Base-by-base conservation (phyloP, 2,329 filamentous ascomycete species). In the Aspergillus oerlinghausenensis region DNA sequence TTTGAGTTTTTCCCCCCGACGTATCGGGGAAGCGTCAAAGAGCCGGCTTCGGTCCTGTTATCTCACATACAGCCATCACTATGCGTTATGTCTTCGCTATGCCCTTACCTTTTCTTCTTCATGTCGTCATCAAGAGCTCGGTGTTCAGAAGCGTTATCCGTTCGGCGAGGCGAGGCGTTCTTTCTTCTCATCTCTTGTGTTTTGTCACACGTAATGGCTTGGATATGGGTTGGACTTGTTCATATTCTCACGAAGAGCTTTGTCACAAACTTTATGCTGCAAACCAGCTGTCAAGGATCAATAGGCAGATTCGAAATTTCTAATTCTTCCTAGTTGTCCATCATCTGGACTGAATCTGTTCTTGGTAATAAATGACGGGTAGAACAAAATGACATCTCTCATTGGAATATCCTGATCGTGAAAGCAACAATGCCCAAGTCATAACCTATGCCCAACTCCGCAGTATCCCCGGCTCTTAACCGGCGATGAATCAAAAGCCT, bases 61-160 rank as follows among this genome's bases (percentile, higher is more conserved):
- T 49, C 32, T 14, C 49, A 40, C 43, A 38, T 42, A 50, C 38
- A 52, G 23, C 29, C 35, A 49, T n/a, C 35, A 14, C 21, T 11
- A 38, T 49, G 23, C 23, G 45, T 42, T 50, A 52, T 53, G 29
- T 45, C 42, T 42, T 42, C n/a, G 43, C 49, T 40, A 53, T 35
- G 32, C 14, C 29, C 23, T 17, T 21, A 8, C n/a, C 29, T 52
- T 54, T 26, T 60, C 23, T 53, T 49, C 50, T 56, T 55, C 48
- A 50, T 54, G 45, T 26, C 53, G 42, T 29, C 49, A 29, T 60
- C 50, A 60, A 61, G 61, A 64, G 50, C 62, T 59, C 55, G 62
- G 67, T 68, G 67, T 71, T 68, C 59, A 65, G 65, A 67, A 69
- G 67, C 67, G 67, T 65, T 60, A 55, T 51, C 40, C 61, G 51